phyloP scores from a whole-genome alignment of 1,284 basidiomycete species.

The Agroathelia rolfsii region DNA sequence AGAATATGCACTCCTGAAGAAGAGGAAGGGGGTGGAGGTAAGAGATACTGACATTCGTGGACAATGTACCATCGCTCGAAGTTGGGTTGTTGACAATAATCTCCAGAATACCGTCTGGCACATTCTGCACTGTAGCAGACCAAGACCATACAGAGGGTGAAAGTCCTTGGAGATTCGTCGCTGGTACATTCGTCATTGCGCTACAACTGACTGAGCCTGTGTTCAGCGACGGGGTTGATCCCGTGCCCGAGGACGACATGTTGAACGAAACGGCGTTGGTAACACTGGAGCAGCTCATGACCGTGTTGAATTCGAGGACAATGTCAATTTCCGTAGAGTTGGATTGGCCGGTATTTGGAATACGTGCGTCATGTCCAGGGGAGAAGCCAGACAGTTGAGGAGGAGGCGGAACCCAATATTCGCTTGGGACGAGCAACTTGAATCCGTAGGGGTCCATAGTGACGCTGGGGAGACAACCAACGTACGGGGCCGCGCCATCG shows the following conservation, averaged over 20 bases:
- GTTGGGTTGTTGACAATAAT: slow-evolving; percentile 57
- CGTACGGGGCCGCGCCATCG: slow-evolving; percentile 47
- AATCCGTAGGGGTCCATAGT: slow-evolving; percentile 69
- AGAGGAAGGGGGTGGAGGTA: too few relatives aligned
- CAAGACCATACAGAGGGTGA: slow-evolving; percentile 59
- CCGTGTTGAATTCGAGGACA: slow-evolving; percentile 65
- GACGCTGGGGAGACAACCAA: slow-evolving; percentile 61
- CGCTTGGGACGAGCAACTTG: slow-evolving; percentile 67
- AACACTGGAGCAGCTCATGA: slow-evolving; percentile 67
- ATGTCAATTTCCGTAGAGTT: slow-evolving; percentile 60
- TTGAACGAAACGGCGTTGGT: slow-evolving; percentile 53
- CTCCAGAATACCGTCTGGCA: slow-evolving; percentile 73
- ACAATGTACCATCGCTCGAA: slow-evolving; percentile 29
- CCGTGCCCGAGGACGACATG: slow-evolving; percentile 60
- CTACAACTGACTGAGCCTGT: slow-evolving; percentile 35
- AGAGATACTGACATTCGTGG: slow-evolving; percentile 41
- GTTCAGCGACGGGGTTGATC: slow-evolving; percentile 41
- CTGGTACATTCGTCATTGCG: slow-evolving; percentile 32
- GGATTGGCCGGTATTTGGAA: slow-evolving; percentile 37
- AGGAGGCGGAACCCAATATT: slow-evolving; percentile 57
- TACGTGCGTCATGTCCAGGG: slow-evolving; percentile 78
- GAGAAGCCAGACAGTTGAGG: slow-evolving; percentile 71
- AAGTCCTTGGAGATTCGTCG: slow-evolving; percentile 40
- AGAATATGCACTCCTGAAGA: slow-evolving; percentile 3
- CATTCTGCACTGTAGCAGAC: slow-evolving; percentile 59